These are phyloP conservation scores for Phalaenopsis hybrid DNA, from an alignment of 116 monocot species.

Conservation along the genomic window DNA sequence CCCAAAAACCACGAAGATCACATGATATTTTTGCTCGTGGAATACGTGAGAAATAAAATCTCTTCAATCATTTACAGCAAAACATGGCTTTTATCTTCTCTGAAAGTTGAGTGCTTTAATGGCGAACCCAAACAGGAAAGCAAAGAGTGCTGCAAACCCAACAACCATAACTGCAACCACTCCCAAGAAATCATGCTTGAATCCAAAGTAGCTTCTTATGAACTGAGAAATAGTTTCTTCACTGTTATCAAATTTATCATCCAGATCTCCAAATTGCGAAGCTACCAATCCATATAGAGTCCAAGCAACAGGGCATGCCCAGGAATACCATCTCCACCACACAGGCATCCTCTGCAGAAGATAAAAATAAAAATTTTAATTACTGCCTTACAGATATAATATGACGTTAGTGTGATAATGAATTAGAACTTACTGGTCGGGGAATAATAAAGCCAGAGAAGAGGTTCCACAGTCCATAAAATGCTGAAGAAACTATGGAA, in stretches of 20 bases:
- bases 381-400: too few species aligned
- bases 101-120: conserved; percentile 39
- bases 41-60: too few species aligned
- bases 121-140: conserved; percentile 27
- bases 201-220: conserved; percentile 35
- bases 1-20: background rate
- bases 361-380: too few species aligned
- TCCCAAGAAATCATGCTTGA: conserved; percentile 22
- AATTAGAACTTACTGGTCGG: conserved; percentile 31
- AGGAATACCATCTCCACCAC: conserved; percentile 62
- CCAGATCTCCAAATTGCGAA: conserved; percentile 43
- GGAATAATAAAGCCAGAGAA: conserved; percentile 60
- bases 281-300: conserved; percentile 41
- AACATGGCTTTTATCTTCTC: conserved; percentile 21
- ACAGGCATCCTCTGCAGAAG: conserved; percentile 29
- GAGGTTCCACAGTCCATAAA: conserved; percentile 54
- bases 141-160: conserved; percentile 26
- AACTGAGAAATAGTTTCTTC: conserved; percentile 14
- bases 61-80: background rate
- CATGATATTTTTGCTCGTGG: background rate
- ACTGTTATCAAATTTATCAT: background rate
- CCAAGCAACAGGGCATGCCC: conserved; percentile 38
- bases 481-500: conserved; percentile 39
- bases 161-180: conserved; percentile 19
- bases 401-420: too few species aligned